Conservation (phyloP, 179 eudicot species). For the Carnegiea gigantea region DNA sequence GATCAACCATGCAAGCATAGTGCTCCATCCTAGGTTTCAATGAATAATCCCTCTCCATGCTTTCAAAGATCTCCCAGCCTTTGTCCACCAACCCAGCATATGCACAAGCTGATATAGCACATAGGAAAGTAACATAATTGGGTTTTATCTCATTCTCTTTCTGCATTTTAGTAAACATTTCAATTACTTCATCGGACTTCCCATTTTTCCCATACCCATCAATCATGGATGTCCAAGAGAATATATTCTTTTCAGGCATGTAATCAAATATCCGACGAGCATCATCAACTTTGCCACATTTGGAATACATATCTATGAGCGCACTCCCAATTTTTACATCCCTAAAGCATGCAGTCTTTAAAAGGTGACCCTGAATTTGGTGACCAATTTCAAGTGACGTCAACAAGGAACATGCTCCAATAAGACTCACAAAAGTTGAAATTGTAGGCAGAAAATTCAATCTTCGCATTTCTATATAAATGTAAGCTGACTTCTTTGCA, state of each 20-base stretch:
- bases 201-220: conserved; percentile 95
- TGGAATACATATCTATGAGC: conserved; percentile 83
- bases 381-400: conserved; percentile 61
- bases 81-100: conserved; percentile 67
- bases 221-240: conserved; percentile 95
- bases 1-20: conserved; percentile 92
- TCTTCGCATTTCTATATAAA: conserved; percentile 63
- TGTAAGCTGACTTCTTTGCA: conserved; percentile 57
- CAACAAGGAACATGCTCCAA: conserved; percentile 80
- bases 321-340: conserved; percentile 85
- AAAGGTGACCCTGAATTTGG: conserved; percentile 64
- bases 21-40: conserved; percentile 93
- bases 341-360: conserved; percentile 45
- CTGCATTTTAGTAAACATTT: conserved; percentile 57
- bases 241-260: conserved; percentile 70
- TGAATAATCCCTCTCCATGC: conserved; percentile 65
- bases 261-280: conserved; percentile 63
- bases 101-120: conserved; percentile 79
- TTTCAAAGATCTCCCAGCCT: conserved; percentile 65
- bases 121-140: conserved; percentile 69
- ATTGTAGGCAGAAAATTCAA: conserved; percentile 58
- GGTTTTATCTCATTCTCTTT: conserved; percentile 36
- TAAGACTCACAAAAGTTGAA: conserved; percentile 77
- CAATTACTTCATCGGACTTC: conserved; percentile 58
- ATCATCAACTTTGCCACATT: conserved; percentile 70